phyloP scores from a whole-genome alignment of 2,329 filamentous ascomycete species.

The Monilinia fructigena region DNA sequence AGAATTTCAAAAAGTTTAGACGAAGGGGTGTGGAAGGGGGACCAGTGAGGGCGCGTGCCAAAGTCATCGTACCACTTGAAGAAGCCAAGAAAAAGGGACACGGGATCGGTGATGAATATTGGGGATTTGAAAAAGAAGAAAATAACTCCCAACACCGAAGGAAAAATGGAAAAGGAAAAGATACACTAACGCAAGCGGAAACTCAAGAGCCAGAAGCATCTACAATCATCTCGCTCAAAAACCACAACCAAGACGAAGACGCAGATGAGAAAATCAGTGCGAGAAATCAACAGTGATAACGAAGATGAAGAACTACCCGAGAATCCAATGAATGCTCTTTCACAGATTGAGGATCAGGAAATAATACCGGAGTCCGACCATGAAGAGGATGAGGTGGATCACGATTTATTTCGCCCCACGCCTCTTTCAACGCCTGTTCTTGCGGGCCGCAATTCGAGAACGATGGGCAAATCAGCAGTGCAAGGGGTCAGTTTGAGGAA shows the following conservation, averaged over 20 bases:
- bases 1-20: slow-evolving; percentile 92
- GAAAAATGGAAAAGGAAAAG: slow-evolving; percentile 35
- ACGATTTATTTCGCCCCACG: neutral
- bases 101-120: slow-evolving; percentile 60
- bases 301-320: slow-evolving; percentile 12
- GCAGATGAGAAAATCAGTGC: slow-evolving; percentile 2
- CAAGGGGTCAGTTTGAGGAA: neutral
- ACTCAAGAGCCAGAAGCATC: neutral
- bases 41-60: slow-evolving; percentile 36
- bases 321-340: slow-evolving; percentile 5
- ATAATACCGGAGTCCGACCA: neutral
- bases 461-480: slow-evolving; percentile 5
- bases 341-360: neutral
- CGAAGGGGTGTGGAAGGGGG: slow-evolving; percentile 52
- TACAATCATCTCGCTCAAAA: neutral
- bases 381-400: slow-evolving; percentile 10
- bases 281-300: slow-evolving; percentile 18
- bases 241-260: neutral
- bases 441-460: slow-evolving; percentile 1
- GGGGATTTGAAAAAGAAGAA: slow-evolving; percentile 45
- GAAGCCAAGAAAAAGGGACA: slow-evolving; percentile 58
- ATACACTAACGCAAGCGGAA: slow-evolving; percentile 19
- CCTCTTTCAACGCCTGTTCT: neutral
- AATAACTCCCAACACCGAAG: slow-evolving; percentile 38
- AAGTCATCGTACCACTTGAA: slow-evolving; percentile 59